phyloP scores from a whole-genome alignment of 2,329 filamentous ascomycete species.

The Leptoxyphium fumago region DNA sequence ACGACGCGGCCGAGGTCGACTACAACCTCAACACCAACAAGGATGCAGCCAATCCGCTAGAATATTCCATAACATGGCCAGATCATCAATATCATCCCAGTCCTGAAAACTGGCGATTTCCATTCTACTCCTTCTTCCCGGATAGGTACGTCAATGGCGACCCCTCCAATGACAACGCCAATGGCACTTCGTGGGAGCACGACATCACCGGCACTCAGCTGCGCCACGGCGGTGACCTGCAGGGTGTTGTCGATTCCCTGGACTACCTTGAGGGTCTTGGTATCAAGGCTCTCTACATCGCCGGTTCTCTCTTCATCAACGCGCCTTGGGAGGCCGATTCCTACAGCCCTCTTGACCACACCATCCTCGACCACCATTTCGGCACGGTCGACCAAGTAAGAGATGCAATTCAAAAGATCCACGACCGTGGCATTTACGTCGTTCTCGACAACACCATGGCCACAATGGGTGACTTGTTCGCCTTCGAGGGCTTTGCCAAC shows the following conservation, averaged over 20 bases:
- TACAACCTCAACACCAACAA: constrained; percentile 50
- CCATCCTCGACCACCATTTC: constrained; percentile 47
- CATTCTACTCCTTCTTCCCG: constrained; percentile 50
- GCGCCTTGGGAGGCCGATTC: constrained; percentile 48
- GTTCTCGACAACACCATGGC: constrained; percentile 51
- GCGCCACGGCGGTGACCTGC: constrained; percentile 47
- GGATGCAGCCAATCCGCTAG: constrained; percentile 37
- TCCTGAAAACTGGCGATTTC: constrained; percentile 49
- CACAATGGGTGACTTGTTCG: constrained; percentile 49
- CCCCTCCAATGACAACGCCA: constrained; percentile 48
- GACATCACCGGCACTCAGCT: constrained; percentile 47
- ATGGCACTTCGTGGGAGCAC: constrained; percentile 46
- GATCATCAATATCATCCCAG: constrained; percentile 39
- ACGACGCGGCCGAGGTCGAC: constrained; percentile 34
- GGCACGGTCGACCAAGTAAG: constrained; percentile 46
- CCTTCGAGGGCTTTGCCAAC: constrained; percentile 47
- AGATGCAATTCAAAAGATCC: constrained; percentile 43
- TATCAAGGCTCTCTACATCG: constrained; percentile 46
- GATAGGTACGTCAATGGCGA: constrained; percentile 52
- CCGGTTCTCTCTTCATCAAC: constrained; percentile 50
- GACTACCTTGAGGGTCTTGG: constrained; percentile 53
- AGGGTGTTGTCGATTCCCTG: constrained; percentile 43
- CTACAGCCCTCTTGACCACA: constrained; percentile 43
- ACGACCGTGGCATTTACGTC: constrained; percentile 48
- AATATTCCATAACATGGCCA: constrained; percentile 45